phyloP scores from a whole-genome alignment of 2,329 filamentous ascomycete genomes.

The Fusarium longipes region DNA sequence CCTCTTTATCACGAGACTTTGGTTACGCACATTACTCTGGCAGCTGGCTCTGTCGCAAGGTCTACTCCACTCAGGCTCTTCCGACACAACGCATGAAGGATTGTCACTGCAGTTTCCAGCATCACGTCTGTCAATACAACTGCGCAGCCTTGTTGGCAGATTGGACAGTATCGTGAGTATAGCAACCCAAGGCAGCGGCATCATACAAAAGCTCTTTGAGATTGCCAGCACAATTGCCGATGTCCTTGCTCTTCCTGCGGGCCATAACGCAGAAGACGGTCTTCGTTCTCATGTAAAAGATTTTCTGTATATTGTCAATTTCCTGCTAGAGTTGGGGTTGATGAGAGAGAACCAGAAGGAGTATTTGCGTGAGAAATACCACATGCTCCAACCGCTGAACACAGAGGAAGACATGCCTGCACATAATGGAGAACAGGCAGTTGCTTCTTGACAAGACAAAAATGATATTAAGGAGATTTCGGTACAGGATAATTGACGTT shows the following conservation, averaged over 20 bases:
- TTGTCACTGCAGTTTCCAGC: slow-evolving; percentile 56
- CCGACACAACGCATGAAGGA: slow-evolving; percentile 51
- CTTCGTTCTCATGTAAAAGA: slow-evolving; percentile 62
- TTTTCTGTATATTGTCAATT: slow-evolving; percentile 63
- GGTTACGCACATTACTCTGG: slow-evolving; percentile 57
- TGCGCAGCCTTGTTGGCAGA: slow-evolving; percentile 52
- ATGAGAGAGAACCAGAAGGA: slow-evolving; percentile 59
- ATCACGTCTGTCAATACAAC: slow-evolving; percentile 53
- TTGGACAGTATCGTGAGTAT: slow-evolving; percentile 57
- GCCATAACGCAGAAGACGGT: slow-evolving; percentile 55
- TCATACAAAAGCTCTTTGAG: slow-evolving; percentile 69
- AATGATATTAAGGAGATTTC: background rate
- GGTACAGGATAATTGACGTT: slow-evolving; percentile 4
- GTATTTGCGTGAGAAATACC: slow-evolving; percentile 55
- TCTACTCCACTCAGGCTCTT: slow-evolving; percentile 51
- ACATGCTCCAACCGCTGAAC: slow-evolving; percentile 49
- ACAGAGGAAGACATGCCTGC: slow-evolving; percentile 9
- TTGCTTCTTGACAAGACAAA: slow-evolving; percentile 8
- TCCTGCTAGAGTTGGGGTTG: slow-evolving; percentile 61
- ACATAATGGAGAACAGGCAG: slow-evolving; percentile 20
- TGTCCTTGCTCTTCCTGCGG: slow-evolving; percentile 63
- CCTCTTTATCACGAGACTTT: slow-evolving; percentile 55
- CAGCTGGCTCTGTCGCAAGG: slow-evolving; percentile 55
- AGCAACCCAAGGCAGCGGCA: slow-evolving; percentile 65
- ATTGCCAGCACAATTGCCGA: slow-evolving; percentile 70